These are phyloP conservation scores for Candida koratica DNA, from an alignment of 805 yeast species.

Conservation along the genomic window DNA sequence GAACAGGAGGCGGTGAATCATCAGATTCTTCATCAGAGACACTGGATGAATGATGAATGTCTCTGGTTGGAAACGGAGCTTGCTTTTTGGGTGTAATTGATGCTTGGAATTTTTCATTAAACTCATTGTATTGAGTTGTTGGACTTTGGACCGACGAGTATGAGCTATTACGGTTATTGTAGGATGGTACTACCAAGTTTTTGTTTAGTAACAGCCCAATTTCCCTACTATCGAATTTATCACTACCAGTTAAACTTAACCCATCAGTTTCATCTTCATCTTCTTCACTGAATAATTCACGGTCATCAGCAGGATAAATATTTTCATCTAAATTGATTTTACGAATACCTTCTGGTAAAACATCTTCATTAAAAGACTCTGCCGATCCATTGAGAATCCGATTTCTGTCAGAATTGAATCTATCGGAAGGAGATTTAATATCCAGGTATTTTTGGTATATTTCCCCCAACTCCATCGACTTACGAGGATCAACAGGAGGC, in stretches of 20 bases:
- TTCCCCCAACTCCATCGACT: constrained; percentile 38
- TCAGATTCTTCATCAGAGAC: constrained; percentile 15
- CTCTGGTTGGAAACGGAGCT: constrained; percentile 1
- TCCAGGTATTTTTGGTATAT: constrained; percentile 41
- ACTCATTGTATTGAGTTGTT: constrained; percentile 40
- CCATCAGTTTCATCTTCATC: constrained; percentile 22
- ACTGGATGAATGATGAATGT: constrained; percentile 2
- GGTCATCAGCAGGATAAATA: constrained; percentile 36
- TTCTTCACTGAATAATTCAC: constrained; percentile 34
- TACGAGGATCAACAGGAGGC: constrained; percentile 17
- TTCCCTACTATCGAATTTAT: constrained; percentile 20
- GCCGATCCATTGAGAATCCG: constrained; percentile 33
- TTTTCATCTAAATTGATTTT: constrained; percentile 26
- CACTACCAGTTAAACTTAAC: constrained; percentile 13
- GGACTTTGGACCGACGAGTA: constrained; percentile 41
- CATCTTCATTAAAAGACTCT: constrained; percentile 33
- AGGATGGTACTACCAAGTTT: constrained; percentile 13
- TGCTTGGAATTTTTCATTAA: constrained; percentile 32
- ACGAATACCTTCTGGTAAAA: constrained; percentile 29
- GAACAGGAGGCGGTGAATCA: constrained; percentile 21
- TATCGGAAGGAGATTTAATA: constrained; percentile 39
- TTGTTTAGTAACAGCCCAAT: constrained; percentile 14
- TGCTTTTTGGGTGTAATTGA: constrained; percentile 12
- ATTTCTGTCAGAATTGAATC: constrained; percentile 33
- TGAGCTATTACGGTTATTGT: constrained; percentile 28